Base-by-base conservation (phyloP, 352 stramenopile species). In the Globisporangium takayamanum region DNA sequence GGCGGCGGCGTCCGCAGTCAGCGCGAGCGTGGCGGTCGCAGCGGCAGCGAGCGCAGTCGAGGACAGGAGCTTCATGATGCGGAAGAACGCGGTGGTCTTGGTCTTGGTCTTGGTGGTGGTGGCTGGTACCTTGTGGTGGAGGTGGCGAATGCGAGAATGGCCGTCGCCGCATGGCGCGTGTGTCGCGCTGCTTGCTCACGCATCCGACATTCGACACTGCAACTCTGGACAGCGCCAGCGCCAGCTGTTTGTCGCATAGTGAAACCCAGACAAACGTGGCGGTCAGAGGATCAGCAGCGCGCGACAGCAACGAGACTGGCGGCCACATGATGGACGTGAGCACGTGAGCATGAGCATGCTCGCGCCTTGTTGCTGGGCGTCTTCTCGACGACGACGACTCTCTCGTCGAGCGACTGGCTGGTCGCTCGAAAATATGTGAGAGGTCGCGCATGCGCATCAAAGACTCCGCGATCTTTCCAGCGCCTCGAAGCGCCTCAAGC, bases 91-190 rank as follows among this genome's bases (percentile, higher is more conserved):
- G 20, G 39, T 25, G 11, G 22, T 41, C 41, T 46, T 46, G 41
- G 46, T 15, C 22, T 45, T 52, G 53, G 20, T 33, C 28, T 33
- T 33, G 20, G n/a, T 20, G 33, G 15, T 42, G 25, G 36, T 42
- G n/a, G 36, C 15, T 15, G 12, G 22, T 28, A 5, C 11, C 18
- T 51, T 30, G 53, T 0, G 11, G 42, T 8, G 26, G 30, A 59
- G 47, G 37, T 59, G 42, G 42, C 39, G 53, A 20, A 59, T 51
- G 41, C 26, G 41, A 18, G 12, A 59, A 59, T 59, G 53, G 15
- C n/a, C 10, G 41, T 7, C 8, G 3, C 15, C n/a, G 36, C 26
- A 14, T 18, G 36, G 16, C 22, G 16, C 36, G 28, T 53, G 25
- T 39, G 48, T 28, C 48, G 33, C 15, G 50, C 4, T 11, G 41